Percentiles rank a stretch among this genome's conserved stretches.
Evolutionary conservation across 1,284 basidiomycete genomes (phyloP).

Genomic region (Coniferiporia sulphurascens): DNA sequence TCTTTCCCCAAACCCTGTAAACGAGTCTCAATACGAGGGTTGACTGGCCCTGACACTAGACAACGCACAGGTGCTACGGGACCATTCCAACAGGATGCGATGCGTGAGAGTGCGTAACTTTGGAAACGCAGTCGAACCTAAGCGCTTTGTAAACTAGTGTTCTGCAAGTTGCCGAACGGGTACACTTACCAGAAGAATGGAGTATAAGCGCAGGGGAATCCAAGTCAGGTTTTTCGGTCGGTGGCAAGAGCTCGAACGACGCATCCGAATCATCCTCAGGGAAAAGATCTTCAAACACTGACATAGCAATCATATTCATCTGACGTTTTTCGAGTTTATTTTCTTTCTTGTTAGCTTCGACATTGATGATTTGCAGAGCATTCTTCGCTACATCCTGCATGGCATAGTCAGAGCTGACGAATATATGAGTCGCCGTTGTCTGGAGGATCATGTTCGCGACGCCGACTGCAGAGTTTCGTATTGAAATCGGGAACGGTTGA

Average conservation of each 20-base stretch:
- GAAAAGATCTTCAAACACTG: conserved; percentile 11
- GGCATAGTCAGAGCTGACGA: conserved; percentile 8
- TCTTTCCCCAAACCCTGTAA: conserved; percentile 5
- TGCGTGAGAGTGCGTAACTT: conserved; percentile 11
- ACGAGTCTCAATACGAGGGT: background rate
- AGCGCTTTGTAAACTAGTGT: background rate
- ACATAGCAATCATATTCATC: background rate
- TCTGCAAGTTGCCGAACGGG: background rate
- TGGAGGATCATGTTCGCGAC: conserved; percentile 17
- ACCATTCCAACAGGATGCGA: conserved; percentile 7
- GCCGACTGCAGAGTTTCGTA: conserved; percentile 15
- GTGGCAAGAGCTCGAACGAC: background rate
- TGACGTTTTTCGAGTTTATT: background rate
- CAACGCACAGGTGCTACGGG: background rate
- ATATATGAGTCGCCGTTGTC: conserved; percentile 10
- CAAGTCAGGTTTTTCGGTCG: background rate
- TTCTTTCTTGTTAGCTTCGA: background rate
- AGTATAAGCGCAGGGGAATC: conserved; percentile 13
- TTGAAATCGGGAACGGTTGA: conserved; percentile 20
- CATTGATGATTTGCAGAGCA: background rate
- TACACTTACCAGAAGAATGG: conserved; percentile 14
- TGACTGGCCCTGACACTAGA: no score
- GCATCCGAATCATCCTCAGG: background rate
- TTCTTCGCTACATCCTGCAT: conserved; percentile 7
- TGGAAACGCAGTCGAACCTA: conserved; percentile 15